These are phyloP conservation scores for Viola odorata DNA, from an alignment of 345 rosid species.

Conservation along the genomic window DNA sequence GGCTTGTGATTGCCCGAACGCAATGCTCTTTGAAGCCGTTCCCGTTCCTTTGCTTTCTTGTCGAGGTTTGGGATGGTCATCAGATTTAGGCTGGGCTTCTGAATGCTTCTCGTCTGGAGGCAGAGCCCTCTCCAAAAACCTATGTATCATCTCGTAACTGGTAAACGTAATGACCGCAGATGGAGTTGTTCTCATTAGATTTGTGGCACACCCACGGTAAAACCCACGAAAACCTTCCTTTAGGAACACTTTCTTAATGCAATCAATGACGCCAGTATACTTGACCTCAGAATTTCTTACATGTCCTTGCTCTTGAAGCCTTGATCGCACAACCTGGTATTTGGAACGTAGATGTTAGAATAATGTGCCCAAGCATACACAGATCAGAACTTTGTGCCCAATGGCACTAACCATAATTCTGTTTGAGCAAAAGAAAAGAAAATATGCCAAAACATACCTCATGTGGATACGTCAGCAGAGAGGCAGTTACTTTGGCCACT, in stretches of 20 bases:
- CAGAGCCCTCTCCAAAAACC: constrained; percentile 32
- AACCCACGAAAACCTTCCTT: constrained; percentile 70
- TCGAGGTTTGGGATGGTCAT: constrained; percentile 16
- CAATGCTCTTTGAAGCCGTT: constrained; percentile 8
- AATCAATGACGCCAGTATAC: constrained; percentile 66
- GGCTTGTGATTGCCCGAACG: constrained; percentile 22
- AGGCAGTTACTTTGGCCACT: constrained; percentile 72
- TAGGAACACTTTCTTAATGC: constrained; percentile 58
- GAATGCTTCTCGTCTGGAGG: constrained; percentile 35
- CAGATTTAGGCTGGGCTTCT: constrained; percentile 19
- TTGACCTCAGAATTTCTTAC: constrained; percentile 38
- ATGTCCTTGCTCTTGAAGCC: constrained; percentile 96
- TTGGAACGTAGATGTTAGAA: background rate
- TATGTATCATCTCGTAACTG: constrained; percentile 70
- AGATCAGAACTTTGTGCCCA: background rate
- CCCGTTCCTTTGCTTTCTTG: constrained; percentile 18
- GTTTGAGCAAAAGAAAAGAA: background rate
- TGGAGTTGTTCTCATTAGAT: constrained; percentile 73
- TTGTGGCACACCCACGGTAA: constrained; percentile 84
- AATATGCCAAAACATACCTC: constrained; percentile 46
- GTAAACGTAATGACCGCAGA: constrained; percentile 83
- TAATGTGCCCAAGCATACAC: background rate
- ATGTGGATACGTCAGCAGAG: constrained; percentile 82
- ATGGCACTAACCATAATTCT: background rate
- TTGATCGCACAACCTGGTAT: constrained; percentile 71